Percentiles rank a stretch among this genome's conserved stretches.
These are phyloP conservation scores for Microcera coccophila DNA, from an alignment of 2,329 filamentous ascomycete genomes.

Conservation along the genomic window DNA sequence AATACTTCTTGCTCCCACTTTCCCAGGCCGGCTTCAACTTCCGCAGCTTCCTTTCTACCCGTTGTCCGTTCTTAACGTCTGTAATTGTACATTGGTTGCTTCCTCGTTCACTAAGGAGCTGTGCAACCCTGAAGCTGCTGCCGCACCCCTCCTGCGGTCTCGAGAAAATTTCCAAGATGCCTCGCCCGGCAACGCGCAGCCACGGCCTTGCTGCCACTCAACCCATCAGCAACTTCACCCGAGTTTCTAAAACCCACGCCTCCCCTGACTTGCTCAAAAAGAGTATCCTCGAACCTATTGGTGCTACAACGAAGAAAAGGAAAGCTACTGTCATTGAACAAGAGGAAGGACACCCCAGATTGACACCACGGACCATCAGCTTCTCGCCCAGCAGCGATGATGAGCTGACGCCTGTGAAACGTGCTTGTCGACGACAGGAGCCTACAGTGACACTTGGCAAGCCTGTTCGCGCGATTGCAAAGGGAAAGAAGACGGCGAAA, in stretches of 20 bases:
- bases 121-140: not conserved
- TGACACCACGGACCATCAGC: slow-evolving; percentile 28
- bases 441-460: slow-evolving; percentile 7
- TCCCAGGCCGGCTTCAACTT: slow-evolving; percentile 1
- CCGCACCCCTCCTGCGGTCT: no score
- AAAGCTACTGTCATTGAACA: slow-evolving; percentile 22
- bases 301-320: slow-evolving; percentile 38
- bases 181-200: slow-evolving; percentile 26
- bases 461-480: slow-evolving; percentile 11
- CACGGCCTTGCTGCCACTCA: slow-evolving; percentile 19
- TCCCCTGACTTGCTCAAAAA: slow-evolving; percentile 30
- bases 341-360: slow-evolving; percentile 24
- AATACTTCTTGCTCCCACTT: slow-evolving; percentile 5
- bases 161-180: slow-evolving; percentile 12
- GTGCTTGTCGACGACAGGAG: slow-evolving; percentile 28
- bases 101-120: no score
- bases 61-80: not conserved
- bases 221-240: slow-evolving; percentile 43
- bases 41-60: not conserved
- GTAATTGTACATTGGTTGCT: not conserved
- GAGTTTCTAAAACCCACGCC: slow-evolving; percentile 43
- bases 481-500: slow-evolving; percentile 32
- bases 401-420: slow-evolving; percentile 25
- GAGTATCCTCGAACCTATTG: slow-evolving; percentile 29
- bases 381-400: slow-evolving; percentile 35